These are phyloP conservation scores for Coemansia sp. DNA, from an alignment of 192 early-diverging fungal genomes.

Conservation along the genomic window DNA sequence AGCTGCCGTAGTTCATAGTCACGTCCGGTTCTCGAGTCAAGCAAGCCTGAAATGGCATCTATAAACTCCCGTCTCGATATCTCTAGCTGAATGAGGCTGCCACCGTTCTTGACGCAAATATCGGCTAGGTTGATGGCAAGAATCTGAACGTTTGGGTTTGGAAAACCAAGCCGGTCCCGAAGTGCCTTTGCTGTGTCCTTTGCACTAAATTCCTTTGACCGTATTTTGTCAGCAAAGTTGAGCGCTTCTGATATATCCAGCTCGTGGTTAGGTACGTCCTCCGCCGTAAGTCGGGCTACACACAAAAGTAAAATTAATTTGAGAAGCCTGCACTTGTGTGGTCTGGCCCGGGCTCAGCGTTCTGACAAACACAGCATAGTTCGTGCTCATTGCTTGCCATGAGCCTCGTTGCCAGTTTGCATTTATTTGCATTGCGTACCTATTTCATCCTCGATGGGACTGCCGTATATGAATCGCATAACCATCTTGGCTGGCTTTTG, in stretches of 20 bases:
- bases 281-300: slow-evolving; percentile 82
- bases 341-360: background rate
- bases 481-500: slow-evolving; percentile 28
- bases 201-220: slow-evolving; percentile 76
- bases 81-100: slow-evolving; percentile 80
- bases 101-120: slow-evolving; percentile 94
- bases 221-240: slow-evolving; percentile 92
- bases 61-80: slow-evolving; percentile 87
- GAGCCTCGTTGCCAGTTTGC: background rate
- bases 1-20: slow-evolving; percentile 78
- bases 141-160: slow-evolving; percentile 94
- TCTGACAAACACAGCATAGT: background rate
- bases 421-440: slow-evolving; percentile 34
- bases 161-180: slow-evolving; percentile 77
- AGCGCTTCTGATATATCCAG: slow-evolving; percentile 81
- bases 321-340: background rate
- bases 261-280: slow-evolving; percentile 81
- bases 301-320: background rate
- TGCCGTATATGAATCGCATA: slow-evolving; percentile 51
- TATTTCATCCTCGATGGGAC: slow-evolving; percentile 53
- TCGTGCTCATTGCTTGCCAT: background rate
- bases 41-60: slow-evolving; percentile 72
- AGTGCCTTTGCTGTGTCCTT: slow-evolving; percentile 75
- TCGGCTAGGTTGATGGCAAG: slow-evolving; percentile 86
- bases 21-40: slow-evolving; percentile 54